These are phyloP conservation scores for Prunus campanulata DNA, from an alignment of 306 rosid species.

Conservation along the genomic window DNA sequence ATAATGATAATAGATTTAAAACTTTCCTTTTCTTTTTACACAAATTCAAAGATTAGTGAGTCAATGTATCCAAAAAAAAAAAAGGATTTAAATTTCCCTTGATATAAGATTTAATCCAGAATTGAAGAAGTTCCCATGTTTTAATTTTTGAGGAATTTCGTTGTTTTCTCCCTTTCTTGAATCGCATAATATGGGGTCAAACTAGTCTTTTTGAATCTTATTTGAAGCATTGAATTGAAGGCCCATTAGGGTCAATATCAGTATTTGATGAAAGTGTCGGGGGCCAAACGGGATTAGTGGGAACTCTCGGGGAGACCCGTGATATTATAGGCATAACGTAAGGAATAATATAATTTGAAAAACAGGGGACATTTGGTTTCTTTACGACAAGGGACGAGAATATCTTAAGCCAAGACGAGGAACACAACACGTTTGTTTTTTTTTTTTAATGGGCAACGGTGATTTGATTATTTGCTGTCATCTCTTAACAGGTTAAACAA, in stretches of 20 bases:
- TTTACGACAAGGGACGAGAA: conserved; percentile 55
- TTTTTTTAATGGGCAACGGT: background rate
- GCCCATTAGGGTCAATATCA: background rate
- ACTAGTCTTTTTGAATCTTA: background rate
- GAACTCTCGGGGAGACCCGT: background rate
- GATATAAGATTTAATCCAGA: too few species aligned
- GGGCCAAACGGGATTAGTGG: background rate
- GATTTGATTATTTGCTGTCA: background rate
- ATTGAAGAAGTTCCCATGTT: too few species aligned
- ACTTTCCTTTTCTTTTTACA: too few species aligned
- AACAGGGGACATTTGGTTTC: conserved; percentile 27
- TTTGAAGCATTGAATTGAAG: background rate
- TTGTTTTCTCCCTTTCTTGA: too few species aligned
- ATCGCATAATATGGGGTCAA: conserved; percentile 5
- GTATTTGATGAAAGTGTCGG: background rate
- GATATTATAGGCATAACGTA: conserved; percentile 12
- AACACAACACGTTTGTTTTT: conserved; percentile 15
- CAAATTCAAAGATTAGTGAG: too few species aligned
- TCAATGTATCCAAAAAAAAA: too few species aligned
- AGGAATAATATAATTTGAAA: conserved; percentile 23
- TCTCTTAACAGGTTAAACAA: background rate
- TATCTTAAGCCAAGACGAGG: conserved; percentile 49
- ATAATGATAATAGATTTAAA: too few species aligned
- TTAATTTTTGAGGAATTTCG: too few species aligned
- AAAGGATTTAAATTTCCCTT: too few species aligned